These are phyloP conservation scores for Aspergillus calidoustus DNA, from an alignment of 2,329 filamentous ascomycete species.

Conservation along the genomic window DNA sequence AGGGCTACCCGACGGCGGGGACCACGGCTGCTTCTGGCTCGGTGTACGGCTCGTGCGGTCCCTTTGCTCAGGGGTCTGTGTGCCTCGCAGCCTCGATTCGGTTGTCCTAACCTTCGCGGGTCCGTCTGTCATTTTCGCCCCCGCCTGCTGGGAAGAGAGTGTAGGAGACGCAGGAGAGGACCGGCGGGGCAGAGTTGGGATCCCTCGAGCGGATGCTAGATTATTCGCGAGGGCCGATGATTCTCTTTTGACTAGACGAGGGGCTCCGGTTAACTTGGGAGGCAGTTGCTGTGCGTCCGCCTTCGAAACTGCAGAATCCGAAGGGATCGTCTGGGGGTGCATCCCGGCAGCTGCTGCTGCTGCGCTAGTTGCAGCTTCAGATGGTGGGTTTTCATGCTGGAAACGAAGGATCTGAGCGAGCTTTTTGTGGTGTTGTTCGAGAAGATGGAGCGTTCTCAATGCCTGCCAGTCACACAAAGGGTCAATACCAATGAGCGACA, in stretches of 20 bases:
- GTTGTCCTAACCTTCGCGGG: constrained; percentile 47
- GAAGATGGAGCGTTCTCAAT: constrained; percentile 77
- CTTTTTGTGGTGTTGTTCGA: constrained; percentile 85
- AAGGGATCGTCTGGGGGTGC: constrained; percentile 23
- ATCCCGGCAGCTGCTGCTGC: constrained; percentile 21
- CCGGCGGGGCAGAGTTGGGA: constrained; percentile 60
- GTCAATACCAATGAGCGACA: neutral
- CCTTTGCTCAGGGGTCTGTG: constrained; percentile 26
- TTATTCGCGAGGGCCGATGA: constrained; percentile 88
- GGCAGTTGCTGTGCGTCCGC: constrained; percentile 42
- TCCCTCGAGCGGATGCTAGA: constrained; percentile 82
- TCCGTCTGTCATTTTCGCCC: constrained; percentile 68
- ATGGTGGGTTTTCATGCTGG: constrained; percentile 59
- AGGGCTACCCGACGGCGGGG: constrained; percentile 39
- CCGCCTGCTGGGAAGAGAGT: constrained; percentile 73
- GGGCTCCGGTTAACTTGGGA: constrained; percentile 43
- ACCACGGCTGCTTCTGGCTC: constrained; percentile 38
- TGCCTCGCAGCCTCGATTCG: constrained; percentile 33
- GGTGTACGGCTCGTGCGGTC: constrained; percentile 31
- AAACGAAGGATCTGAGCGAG: constrained; percentile 81
- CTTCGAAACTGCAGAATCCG: constrained; percentile 29
- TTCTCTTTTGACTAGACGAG: constrained; percentile 64
- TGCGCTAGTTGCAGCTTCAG: constrained; percentile 13
- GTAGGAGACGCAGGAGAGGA: constrained; percentile 73
- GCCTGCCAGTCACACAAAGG: constrained; percentile 59